Base-by-base conservation (phyloP, 306 rosid genomes). In the Quercus agrifolia region DNA sequence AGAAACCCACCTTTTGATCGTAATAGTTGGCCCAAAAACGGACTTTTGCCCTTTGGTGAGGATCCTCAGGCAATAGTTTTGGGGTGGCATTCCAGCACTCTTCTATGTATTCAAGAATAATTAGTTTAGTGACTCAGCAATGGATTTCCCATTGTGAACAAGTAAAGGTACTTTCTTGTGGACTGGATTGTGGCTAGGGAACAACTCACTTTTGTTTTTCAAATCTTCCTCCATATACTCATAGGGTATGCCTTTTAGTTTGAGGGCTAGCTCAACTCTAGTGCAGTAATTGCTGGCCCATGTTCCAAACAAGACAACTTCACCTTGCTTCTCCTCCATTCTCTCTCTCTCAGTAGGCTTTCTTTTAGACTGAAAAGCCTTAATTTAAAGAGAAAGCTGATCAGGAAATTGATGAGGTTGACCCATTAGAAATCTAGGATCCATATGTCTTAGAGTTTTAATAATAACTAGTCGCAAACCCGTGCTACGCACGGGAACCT, bases 41-140 rank as follows among this genome's bases (percentile, higher is more conserved):
- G 27, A 80, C 4, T 74, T 80, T 82, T 59, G 86, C 83, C 66
- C 85, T 85, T 15, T 72, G 57, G 54, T 81, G 78, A 38, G 89
- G 90, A 77, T 82, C 84, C 1, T 76, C 73, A 0, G 86, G 86
- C 41, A 90, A 51, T 4, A 90, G 55, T 49, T 70, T 83, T 21
- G 89, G 92, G 15, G 25, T 18, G 2, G 73, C 23, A 15, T 56
- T 74, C 90, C 92, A 84, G 5, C 27, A 5, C 28, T 87, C 90
- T 28, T 87, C 86, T 2, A 86, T 77, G 74, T 87, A 91, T 73
- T 87, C 87, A 11, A 85, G 81, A 68, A 89, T 84, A 56, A 84
- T 66, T 15, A 78, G 74, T 46, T 66, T 15, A 78, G 74, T 46
- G 89, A 86, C 73, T 81, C 87, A 1, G 80, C 57, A 6, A 90